Base-by-base conservation (phyloP, 1,139 yeast genomes). In the Debaryomyces sp. region DNA sequence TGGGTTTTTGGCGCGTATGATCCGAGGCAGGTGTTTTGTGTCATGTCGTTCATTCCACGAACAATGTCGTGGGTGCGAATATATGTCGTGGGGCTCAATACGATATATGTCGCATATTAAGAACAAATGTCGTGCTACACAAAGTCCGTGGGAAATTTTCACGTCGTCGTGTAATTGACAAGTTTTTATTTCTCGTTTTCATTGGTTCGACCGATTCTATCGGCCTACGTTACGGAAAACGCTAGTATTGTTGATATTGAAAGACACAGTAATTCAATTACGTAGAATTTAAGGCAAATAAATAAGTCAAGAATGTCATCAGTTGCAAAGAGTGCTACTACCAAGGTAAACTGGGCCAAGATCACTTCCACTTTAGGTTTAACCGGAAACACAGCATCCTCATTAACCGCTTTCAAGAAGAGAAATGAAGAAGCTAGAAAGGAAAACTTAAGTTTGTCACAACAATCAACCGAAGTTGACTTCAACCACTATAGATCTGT, bases 341-440 rank as follows among this genome's bases (percentile, higher is more conserved):
- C 88, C 67, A 92, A 91, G 79, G 81, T 94, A 73, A 96, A 94
- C 82, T 94, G 98, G 97, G 85, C 95, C 68, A 85, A 87, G 77
- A 85, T 94, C 67, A 82, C 89, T 67, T 78, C 95, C 61, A 84
- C 94, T 59, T 82, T 94, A 68, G 97, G 97, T 53, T 82, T 94
- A 70, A 85, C 96, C 54, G 99, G 99, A 54, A 76, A 87, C 67
- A 94, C 99, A 56, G 96, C 97, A 54, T 70, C 89, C 50, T 84
- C 96, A 41, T 80, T 94, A 68, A 82, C 94, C 50, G 82, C 96
- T 39, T 94, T 94, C 87, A 94, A 92, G 80, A 94, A 95, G 88
- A 89, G 99, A 82, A 87, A 90, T 74, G 98, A 94, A 65, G 99
- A 94, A 70, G 98, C 99, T 62, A 87, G 91, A 78, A 87, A 90